These are phyloP conservation scores for Stenogyne calaminthoides DNA, from an alignment of 305 asterid species.

Conservation along the genomic window DNA sequence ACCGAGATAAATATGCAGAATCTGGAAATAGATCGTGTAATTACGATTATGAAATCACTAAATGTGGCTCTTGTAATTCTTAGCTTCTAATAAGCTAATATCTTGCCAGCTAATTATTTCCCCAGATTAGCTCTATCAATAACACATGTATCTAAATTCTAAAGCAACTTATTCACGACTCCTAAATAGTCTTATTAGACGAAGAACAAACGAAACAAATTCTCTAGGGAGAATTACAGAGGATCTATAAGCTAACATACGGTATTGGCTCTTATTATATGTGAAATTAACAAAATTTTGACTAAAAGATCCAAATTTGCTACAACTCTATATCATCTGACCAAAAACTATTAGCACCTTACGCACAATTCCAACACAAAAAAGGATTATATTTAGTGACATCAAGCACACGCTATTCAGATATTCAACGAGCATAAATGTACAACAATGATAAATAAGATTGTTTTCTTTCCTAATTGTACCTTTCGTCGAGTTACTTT, in stretches of 20 bases:
- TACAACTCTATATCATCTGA: no score
- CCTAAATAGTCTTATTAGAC: not conserved
- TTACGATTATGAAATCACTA: not conserved
- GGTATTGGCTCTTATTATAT: not conserved
- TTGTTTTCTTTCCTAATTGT: constrained; percentile 3
- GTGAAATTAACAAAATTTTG: not conserved
- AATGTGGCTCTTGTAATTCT: not conserved
- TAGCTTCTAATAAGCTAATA: not conserved
- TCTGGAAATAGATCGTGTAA: not conserved
- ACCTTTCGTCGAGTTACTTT: constrained; percentile 46
- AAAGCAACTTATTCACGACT: not conserved
- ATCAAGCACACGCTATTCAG: not conserved
- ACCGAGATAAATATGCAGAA: not conserved
- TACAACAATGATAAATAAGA: not conserved
- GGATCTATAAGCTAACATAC: not conserved
- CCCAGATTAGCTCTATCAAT: not conserved
- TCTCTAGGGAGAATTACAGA: not conserved
- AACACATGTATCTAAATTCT: not conserved
- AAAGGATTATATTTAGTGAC: not conserved
- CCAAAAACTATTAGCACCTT: not conserved
- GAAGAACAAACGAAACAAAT: not conserved
- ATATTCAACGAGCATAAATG: not conserved
- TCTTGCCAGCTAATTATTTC: not conserved
- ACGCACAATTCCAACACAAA: not conserved
- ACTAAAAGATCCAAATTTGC: not conserved